Base-by-base conservation (phyloP, 148 eudicot genomes). In the Fallopia convolvulus region DNA sequence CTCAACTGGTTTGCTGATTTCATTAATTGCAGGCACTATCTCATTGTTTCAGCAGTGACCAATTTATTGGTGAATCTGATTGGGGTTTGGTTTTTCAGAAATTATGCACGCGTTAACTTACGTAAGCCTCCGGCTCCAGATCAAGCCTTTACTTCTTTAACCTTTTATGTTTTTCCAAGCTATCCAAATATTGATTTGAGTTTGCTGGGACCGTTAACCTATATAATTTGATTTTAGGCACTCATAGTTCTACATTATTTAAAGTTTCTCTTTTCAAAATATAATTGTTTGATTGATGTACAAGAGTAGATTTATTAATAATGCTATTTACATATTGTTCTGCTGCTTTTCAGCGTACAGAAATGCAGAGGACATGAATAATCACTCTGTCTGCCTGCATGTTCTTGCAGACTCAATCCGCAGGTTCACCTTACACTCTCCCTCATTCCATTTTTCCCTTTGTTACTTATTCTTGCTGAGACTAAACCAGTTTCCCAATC, bases 31-130 rank as follows among this genome's bases (percentile, higher is more conserved):
- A 92, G 99, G 94, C 99, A 95, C 82, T 95, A 95, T 82, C 86
- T 95, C 85, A 81, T 95, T 80, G 84, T 92, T 82, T 95, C 99
- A 39, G 97, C 99, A 6, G 93, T 95, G 75, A 87, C 99, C 72
- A 95, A 95, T 83, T 79, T 95, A 88, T 83, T 91, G 86, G 99
- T 95, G 86, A 95, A 95, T 86, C 94, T 95, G 73, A 86, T 95
- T 82, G 99, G 99, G 61, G 97, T 95, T 82, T 95, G 99, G 99
- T 95, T 95, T 90, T 95, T 95, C 82, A 86, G 97, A 76, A 91
- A 86, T 77, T 92, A 95, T 82, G 99, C 99, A 39, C 97, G 99
- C 21, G 78, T 87, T 78, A 95, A 84, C 87, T 88, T 95, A 42
- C 94, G 99, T 92, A 83, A 81, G 86, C 65, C 78, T 58, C 48